phyloP scores from a whole-genome alignment of 768 basidiomycete species.

The Amanita jacksonii region DNA sequence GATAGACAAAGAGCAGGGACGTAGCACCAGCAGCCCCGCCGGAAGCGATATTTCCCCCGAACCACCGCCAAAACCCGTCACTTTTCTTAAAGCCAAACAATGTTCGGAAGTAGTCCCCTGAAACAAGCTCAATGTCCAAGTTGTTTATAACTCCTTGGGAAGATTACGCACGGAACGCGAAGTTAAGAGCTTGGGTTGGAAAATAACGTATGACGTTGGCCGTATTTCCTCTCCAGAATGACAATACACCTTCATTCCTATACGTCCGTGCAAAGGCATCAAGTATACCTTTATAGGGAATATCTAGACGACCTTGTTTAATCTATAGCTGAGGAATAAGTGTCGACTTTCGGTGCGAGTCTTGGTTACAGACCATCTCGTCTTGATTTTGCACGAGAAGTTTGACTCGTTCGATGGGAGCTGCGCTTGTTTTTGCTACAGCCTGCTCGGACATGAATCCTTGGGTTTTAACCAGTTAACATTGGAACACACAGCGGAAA shows the following conservation, averaged over 20 bases:
- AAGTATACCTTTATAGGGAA: conserved; percentile 73
- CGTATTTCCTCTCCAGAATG: conserved; percentile 84
- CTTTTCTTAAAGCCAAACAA: conserved; percentile 79
- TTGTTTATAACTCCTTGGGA: not conserved
- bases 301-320: conserved; percentile 76
- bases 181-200: conserved; percentile 86
- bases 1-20: conserved; percentile 83
- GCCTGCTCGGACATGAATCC: conserved; percentile 34
- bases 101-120: conserved; percentile 82
- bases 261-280: conserved; percentile 75
- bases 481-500: conserved; percentile 43
- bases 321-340: conserved; percentile 33
- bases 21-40: conserved; percentile 85
- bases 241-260: conserved; percentile 67
- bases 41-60: conserved; percentile 74
- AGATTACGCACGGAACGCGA: conserved; percentile 67
- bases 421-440: conserved; percentile 80
- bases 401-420: conserved; percentile 87
- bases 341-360: not conserved
- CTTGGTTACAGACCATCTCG: conserved; percentile 53
- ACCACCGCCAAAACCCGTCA: conserved; percentile 82
- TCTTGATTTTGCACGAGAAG: conserved; percentile 81
- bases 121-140: not conserved
- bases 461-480: not conserved
- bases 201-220: conserved; percentile 92